phyloP scores from a whole-genome alignment of 768 basidiomycete species.

The Lactifluus rugatus region DNA sequence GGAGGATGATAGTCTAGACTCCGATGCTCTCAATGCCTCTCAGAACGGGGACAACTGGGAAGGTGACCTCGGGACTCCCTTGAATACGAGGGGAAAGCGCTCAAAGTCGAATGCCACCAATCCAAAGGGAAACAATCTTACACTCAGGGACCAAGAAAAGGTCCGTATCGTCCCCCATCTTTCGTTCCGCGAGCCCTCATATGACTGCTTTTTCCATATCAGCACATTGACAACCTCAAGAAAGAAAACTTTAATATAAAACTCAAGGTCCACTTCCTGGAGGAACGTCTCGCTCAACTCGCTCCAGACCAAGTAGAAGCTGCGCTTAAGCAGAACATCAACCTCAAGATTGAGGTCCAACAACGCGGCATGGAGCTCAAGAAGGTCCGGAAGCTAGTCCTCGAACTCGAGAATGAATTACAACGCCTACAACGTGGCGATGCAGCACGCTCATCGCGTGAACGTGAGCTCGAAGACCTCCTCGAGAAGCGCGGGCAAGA shows the following conservation, averaged over 20 bases:
- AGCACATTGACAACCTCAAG: slow-evolving; percentile 94
- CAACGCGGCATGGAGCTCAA: slow-evolving; percentile 86
- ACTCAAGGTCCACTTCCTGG: slow-evolving; percentile 89
- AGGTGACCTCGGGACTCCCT: slow-evolving; percentile 43
- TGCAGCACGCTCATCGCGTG: slow-evolving; percentile 36
- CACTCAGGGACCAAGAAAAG: slow-evolving; percentile 94
- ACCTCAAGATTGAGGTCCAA: slow-evolving; percentile 86
- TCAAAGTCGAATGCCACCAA: slow-evolving; percentile 31
- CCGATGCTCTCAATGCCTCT: slow-evolving; percentile 15
- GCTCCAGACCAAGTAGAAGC: slow-evolving; percentile 90
- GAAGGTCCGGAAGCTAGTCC: slow-evolving; percentile 79
- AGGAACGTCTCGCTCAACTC: slow-evolving; percentile 83
- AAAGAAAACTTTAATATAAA: slow-evolving; percentile 98
- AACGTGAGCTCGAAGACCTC: slow-evolving; percentile 68
- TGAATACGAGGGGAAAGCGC: slow-evolving; percentile 37
- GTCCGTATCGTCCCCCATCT: slow-evolving; percentile 32
- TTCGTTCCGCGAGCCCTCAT: too few relatives aligned
- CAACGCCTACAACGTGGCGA: slow-evolving; percentile 52
- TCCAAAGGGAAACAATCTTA: slow-evolving; percentile 43
- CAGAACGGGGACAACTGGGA: slow-evolving; percentile 32
- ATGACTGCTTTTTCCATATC: not conserved
- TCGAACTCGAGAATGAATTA: slow-evolving; percentile 75
- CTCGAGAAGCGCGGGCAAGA: slow-evolving; percentile 67
- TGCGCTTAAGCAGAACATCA: slow-evolving; percentile 85
- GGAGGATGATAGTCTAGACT: slow-evolving; percentile 12